phyloP scores from a whole-genome alignment of 495 filamentous ascomycete genomes.

The Halenospora varia region DNA sequence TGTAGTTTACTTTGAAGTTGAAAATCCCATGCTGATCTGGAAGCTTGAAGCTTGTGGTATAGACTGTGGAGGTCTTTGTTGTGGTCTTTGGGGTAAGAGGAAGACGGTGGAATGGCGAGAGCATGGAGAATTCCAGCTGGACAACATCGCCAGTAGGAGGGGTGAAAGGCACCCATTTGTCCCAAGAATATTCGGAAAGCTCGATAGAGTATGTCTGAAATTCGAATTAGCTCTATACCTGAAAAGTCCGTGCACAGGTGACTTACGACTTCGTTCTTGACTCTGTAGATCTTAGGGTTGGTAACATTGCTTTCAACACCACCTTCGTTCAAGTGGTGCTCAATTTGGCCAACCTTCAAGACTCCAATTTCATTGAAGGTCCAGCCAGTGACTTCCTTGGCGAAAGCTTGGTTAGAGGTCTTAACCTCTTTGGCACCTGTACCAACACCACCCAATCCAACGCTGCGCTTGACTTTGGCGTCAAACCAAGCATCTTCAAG shows the following conservation, averaged over 20 bases:
- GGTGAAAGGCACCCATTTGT: slow-evolving; percentile 68
- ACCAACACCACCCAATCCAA: slow-evolving; percentile 29
- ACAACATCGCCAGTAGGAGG: slow-evolving; percentile 64
- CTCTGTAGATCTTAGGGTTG: slow-evolving; percentile 88
- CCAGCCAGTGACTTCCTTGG: slow-evolving; percentile 78
- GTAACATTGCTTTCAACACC: slow-evolving; percentile 47
- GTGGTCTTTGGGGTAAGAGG: slow-evolving; percentile 48
- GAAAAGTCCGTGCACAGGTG: not conserved
- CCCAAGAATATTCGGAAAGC: slow-evolving; percentile 74
- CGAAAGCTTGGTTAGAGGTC: slow-evolving; percentile 82
- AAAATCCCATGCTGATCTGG: slow-evolving; percentile 99
- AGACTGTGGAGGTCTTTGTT: slow-evolving; percentile 68
- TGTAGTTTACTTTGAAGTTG: slow-evolving; percentile 94
- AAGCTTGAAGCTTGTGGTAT: slow-evolving; percentile 68
- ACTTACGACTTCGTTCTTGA: slow-evolving; percentile 96
- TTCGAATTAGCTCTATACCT: slow-evolving; percentile 1
- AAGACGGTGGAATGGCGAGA: slow-evolving; percentile 96
- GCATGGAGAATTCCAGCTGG: slow-evolving; percentile 97
- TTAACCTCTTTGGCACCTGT: slow-evolving; percentile 46
- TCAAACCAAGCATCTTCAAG: slow-evolving; percentile 89
- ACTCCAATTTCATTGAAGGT: slow-evolving; percentile 93
- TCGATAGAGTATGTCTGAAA: slow-evolving; percentile 79
- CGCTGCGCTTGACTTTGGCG: slow-evolving; percentile 64
- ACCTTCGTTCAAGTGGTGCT: slow-evolving; percentile 68
- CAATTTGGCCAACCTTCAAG: slow-evolving; percentile 75